Conservation (phyloP, 2,329 filamentous ascomycete genomes). For the Pseudocercospora musae region DNA sequence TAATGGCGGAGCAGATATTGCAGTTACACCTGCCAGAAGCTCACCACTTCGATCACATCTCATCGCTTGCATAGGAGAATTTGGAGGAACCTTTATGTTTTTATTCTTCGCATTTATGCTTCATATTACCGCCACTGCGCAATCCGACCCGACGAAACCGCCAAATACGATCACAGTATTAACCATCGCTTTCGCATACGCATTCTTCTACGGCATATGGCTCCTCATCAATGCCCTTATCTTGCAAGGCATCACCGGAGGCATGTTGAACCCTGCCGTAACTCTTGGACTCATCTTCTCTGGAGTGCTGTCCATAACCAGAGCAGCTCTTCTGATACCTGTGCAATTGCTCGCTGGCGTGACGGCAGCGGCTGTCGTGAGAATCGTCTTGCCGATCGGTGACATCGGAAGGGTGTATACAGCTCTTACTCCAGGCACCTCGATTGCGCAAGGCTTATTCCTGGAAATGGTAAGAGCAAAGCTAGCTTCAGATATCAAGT, state of each 20-base stretch:
- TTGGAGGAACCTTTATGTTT: constrained; percentile 37
- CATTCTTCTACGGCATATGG: constrained; percentile 32
- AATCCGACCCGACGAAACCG: constrained; percentile 18
- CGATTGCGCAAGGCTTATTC: constrained; percentile 32
- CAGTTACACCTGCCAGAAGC: neutral
- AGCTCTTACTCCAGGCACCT: constrained; percentile 26
- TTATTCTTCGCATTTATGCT: constrained; percentile 35
- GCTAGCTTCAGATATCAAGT: neutral
- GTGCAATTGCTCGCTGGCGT: constrained; percentile 34
- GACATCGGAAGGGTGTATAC: constrained; percentile 29
- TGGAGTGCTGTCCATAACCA: constrained; percentile 23
- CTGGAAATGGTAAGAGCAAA: constrained; percentile 31
- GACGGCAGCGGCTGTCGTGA: constrained; percentile 31
- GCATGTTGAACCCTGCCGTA: constrained; percentile 33
- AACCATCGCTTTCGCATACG: constrained; percentile 30
- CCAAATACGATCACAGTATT: constrained; percentile 21
- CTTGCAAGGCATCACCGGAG: constrained; percentile 32
- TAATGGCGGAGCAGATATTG: neutral
- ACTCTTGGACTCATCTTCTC: constrained; percentile 32
- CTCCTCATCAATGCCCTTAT: constrained; percentile 33
- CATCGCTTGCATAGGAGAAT: constrained; percentile 31
- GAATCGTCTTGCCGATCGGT: constrained; percentile 30
- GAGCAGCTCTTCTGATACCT: constrained; percentile 30
- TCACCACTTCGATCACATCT: constrained; percentile 17
- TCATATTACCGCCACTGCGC: constrained; percentile 27